phyloP scores from a whole-genome alignment of 1,139 yeast species.

The Scheffersomyces titani region DNA sequence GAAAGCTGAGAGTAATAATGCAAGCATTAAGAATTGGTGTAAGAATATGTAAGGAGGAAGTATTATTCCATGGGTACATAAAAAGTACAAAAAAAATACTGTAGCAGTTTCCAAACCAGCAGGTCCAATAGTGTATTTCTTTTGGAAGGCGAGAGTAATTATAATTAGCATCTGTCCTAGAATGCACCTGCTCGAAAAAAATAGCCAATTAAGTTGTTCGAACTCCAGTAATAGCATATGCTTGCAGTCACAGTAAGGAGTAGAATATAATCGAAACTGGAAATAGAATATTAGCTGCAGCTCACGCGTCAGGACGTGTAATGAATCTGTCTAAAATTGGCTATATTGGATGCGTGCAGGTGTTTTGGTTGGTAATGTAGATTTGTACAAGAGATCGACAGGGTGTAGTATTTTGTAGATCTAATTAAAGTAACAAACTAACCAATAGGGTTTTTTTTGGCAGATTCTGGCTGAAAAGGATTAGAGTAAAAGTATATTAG shows the following conservation, averaged over 20 bases:
- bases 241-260: not conserved
- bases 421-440: no score
- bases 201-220: not conserved
- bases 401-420: not conserved
- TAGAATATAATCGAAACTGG: not conserved
- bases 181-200: not conserved
- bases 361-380: not conserved
- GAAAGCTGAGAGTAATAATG: not conserved
- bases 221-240: not conserved
- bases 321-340: not conserved
- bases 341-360: not conserved
- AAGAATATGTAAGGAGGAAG: not conserved
- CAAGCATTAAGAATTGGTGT: not conserved
- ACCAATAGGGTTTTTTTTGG: no score
- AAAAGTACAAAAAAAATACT: not conserved
- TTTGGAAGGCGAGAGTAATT: not conserved
- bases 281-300: not conserved
- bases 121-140: not conserved
- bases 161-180: not conserved
- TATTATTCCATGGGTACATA: not conserved
- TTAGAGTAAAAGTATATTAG: no score
- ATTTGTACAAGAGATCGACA: not conserved
- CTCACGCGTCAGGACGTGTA: not conserved
- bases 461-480: no score
- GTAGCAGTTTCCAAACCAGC: not conserved